Evolutionary conservation across 2,329 filamentous ascomycete genomes (phyloP).

Genomic region (Grosmannia serpens): DNA sequence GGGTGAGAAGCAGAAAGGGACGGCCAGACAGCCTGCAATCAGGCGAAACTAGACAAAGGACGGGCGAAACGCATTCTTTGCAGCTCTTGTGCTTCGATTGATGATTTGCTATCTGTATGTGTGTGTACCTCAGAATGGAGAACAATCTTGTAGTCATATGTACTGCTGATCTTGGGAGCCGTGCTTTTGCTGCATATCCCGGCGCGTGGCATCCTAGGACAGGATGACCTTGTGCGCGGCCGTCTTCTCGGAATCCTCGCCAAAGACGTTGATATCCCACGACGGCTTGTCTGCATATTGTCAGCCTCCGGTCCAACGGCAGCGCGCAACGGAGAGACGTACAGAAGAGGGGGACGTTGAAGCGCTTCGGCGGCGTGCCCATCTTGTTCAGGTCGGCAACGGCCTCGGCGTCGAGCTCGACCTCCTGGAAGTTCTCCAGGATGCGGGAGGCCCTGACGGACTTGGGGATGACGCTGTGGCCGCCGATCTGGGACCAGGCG

Average conservation of each 20-base stretch:
- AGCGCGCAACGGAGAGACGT: conserved; percentile 19
- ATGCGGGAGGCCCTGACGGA: conserved; percentile 58
- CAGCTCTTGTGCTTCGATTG: not conserved
- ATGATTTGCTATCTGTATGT: not conserved
- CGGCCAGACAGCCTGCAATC: too few species aligned
- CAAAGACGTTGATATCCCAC: conserved; percentile 47
- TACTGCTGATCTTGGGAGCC: not conserved
- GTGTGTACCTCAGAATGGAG: not conserved
- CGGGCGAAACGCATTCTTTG: not conserved
- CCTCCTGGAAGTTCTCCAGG: conserved; percentile 56
- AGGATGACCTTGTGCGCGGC: conserved; percentile 3
- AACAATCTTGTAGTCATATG: not conserved
- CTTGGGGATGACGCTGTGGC: conserved; percentile 65
- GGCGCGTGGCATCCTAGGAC: not conserved
- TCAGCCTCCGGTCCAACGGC: conserved; percentile 21
- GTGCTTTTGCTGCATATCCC: too few species aligned
- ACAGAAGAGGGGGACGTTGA: conserved; percentile 19
- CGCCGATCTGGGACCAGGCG: conserved; percentile 29
- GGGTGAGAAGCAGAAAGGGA: not conserved
- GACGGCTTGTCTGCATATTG: conserved; percentile 13
- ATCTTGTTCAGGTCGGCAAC: conserved; percentile 50
- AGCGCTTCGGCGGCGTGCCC: conserved; percentile 37
- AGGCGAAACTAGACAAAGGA: too few species aligned
- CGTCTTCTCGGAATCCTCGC: conserved; percentile 23
- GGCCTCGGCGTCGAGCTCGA: conserved; percentile 47